Base-by-base conservation (phyloP, 768 basidiomycete species). In the Amanita subjunquillea region DNA sequence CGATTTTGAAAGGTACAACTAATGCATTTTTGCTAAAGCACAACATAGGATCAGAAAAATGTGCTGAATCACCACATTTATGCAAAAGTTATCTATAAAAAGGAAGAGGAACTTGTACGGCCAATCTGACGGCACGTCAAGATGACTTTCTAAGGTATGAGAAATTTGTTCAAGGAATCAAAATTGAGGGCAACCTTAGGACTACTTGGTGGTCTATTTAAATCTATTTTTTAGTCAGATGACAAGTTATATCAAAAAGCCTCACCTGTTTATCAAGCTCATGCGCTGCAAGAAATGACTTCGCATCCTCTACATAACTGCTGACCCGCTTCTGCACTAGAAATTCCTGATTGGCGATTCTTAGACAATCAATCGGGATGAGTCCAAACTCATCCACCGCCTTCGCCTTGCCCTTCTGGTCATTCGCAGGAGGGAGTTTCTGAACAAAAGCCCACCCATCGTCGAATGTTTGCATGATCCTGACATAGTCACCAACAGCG, bases 391-490 rank as follows among this genome's bases (percentile, higher is more conserved):
- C 52, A 2, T 50, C 29, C 13, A 44, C 50, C 5, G 54, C 54
- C 9, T 36, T 51, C 32, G 55, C 58, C 54, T 57, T 60, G 29
- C 65, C 58, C 52, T 69, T 60, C 45, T 62, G 64, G 37, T 64
- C 64, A 4, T 49, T 58, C 2, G 45, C 37, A 6, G 42, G 13
- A 2, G 54, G 55, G 8, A 74, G 49, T 54, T 71, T 77, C 67
- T 83, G 76, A 36, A 83, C 77, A 55, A 77, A 64, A 5, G 77
- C 78, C 86, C 86, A 88, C 0, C 85, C 86, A 57, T 87, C 86
- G 53, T 84, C 79, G 60, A 80, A 88, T 22, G 76, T 58, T 46
- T 69, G 65, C 9, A 82, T 4, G 29, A 87, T 64, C 59, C 65
- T 75, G 9, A 87, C 77, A 4, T 59, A 57, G 46, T 87, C 83